Evolutionary conservation across 495 filamentous ascomycete genomes (phyloP).

Genomic region (Immersiella caudata): DNA sequence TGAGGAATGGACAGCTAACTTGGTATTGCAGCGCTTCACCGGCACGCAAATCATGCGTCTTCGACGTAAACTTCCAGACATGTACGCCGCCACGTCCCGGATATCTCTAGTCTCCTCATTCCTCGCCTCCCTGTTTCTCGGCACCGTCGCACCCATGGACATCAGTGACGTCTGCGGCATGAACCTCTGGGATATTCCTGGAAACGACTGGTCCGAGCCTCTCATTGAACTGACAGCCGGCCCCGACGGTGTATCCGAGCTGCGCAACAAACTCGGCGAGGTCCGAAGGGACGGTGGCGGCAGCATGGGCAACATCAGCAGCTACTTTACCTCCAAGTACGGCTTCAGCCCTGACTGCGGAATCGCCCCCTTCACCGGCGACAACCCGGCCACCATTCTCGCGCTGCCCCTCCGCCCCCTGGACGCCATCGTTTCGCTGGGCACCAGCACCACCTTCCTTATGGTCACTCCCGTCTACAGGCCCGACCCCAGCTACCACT

Average conservation of each 20-base stretch:
- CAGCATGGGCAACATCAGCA: slow-evolving; percentile 70
- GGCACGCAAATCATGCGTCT: slow-evolving; percentile 94
- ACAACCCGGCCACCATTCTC: slow-evolving; percentile 95
- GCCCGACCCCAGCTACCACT: slow-evolving; percentile 83
- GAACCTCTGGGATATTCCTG: slow-evolving; percentile 92
- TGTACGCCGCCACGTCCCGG: slow-evolving; percentile 76
- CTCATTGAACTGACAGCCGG: slow-evolving; percentile 80
- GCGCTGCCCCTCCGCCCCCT: slow-evolving; percentile 80
- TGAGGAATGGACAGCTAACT: slow-evolving; percentile 29
- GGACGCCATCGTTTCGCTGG: slow-evolving; percentile 91
- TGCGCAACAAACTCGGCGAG: slow-evolving; percentile 77
- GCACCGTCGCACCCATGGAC: slow-evolving; percentile 82
- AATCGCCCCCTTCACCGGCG: slow-evolving; percentile 86
- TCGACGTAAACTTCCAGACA: slow-evolving; percentile 72
- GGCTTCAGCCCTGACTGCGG: slow-evolving; percentile 74
- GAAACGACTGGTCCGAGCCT: slow-evolving; percentile 69
- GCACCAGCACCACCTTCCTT: slow-evolving; percentile 94
- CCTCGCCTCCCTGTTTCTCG: slow-evolving; percentile 88
- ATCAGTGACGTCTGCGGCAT: slow-evolving; percentile 95
- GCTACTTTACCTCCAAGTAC: slow-evolving; percentile 77
- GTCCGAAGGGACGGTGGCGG: slow-evolving; percentile 80
- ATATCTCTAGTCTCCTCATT: slow-evolving; percentile 96
- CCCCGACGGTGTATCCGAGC: slow-evolving; percentile 61
- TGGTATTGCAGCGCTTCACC: slow-evolving; percentile 77
- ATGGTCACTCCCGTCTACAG: slow-evolving; percentile 92